Evolutionary conservation across 2,329 filamentous ascomycete species (phyloP).

Genomic region (Verticillium zaregamsianum): DNA sequence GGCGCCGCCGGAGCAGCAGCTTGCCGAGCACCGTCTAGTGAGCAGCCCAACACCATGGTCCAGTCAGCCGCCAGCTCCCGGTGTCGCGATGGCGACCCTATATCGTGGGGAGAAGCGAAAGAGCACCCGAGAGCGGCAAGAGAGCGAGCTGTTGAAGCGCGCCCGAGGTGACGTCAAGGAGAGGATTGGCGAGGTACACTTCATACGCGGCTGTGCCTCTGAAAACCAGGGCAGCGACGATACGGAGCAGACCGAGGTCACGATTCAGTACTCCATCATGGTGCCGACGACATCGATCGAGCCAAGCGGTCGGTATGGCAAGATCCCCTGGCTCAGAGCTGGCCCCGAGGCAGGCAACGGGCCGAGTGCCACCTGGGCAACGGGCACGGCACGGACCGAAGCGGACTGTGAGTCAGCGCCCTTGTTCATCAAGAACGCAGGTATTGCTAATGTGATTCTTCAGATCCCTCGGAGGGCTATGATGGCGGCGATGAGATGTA

Average conservation of each 20-base stretch:
- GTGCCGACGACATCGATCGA: not conserved
- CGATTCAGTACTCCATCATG: not conserved
- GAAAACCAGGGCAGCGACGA: not conserved
- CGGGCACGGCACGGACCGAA: not conserved
- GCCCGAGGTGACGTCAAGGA: not conserved
- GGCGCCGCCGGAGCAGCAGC: too few relatives aligned
- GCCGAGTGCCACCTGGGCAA: not conserved
- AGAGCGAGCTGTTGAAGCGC: not conserved
- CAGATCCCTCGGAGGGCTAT: too few relatives aligned
- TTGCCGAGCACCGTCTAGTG: too few relatives aligned
- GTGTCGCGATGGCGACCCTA: not conserved
- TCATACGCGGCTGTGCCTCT: not conserved
- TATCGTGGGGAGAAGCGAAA: not conserved
- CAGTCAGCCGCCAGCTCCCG: not conserved
- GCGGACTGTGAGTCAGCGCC: too few relatives aligned
- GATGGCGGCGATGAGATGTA: too few relatives aligned
- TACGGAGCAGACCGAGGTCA: not conserved
- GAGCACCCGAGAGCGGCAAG: not conserved
- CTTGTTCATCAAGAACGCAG: too few relatives aligned
- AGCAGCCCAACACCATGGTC: too few relatives aligned
- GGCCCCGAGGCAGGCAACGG: not conserved
- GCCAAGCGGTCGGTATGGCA: not conserved
- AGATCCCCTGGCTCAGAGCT: not conserved
- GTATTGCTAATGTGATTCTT: too few relatives aligned
- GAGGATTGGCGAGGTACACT: not conserved